phyloP scores from a whole-genome alignment of 2,329 filamentous ascomycete species.

The Pseudocercospora fuligena region DNA sequence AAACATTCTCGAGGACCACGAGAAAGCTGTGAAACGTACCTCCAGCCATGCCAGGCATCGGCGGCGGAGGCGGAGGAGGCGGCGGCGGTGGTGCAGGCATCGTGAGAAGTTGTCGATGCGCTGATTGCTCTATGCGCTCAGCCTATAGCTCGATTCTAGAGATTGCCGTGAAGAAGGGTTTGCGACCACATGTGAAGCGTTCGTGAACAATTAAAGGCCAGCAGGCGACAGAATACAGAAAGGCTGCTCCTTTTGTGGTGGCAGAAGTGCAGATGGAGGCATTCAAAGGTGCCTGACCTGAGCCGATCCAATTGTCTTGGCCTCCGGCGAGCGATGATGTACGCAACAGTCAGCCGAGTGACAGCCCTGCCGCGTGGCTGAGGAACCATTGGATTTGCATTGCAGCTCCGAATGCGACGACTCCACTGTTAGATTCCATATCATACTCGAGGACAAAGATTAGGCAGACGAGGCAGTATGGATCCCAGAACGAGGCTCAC shows the following conservation, averaged over 20 bases:
- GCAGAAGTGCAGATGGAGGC: neutral
- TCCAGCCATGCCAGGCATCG: conserved; percentile 61
- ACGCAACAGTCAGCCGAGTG: conserved; percentile 1
- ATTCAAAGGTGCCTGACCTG: neutral
- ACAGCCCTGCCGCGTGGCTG: neutral
- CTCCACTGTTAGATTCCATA: neutral
- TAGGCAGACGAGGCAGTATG: neutral
- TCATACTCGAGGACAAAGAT: neutral
- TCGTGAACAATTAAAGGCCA: neutral
- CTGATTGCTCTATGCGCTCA: conserved; percentile 8
- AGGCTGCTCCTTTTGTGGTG: neutral
- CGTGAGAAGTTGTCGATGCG: conserved; percentile 6
- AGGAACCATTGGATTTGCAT: neutral
- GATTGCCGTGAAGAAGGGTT: neutral
- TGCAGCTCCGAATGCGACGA: neutral
- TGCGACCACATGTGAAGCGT: conserved; percentile 3
- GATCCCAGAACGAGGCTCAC: neutral
- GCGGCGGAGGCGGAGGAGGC: conserved; percentile 68
- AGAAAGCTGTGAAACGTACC: conserved; percentile 45
- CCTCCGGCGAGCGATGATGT: conserved; percentile 1
- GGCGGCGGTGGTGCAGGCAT: conserved; percentile 62
- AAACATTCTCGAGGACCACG: neutral
- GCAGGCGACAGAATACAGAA: neutral
- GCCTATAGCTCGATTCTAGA: neutral
- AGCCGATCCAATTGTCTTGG: neutral